phyloP scores from a whole-genome alignment of 768 basidiomycete species.

The Serendipita sp. region DNA sequence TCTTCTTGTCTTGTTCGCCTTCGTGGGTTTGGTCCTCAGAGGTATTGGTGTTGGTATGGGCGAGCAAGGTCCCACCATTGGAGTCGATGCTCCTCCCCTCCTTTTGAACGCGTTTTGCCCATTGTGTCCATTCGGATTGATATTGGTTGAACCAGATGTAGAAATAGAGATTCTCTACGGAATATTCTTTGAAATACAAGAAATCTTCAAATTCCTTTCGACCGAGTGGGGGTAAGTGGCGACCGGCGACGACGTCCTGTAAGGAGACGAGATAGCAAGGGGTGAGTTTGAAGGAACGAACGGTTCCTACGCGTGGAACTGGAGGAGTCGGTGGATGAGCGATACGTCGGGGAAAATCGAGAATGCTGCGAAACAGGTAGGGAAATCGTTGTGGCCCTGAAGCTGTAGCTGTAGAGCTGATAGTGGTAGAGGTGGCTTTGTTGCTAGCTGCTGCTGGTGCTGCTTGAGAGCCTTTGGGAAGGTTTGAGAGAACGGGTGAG shows the following conservation, averaged over 20 bases:
- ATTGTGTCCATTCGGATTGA: background rate
- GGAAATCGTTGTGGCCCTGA: background rate
- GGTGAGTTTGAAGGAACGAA: conserved; percentile 11
- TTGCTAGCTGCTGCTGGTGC: background rate
- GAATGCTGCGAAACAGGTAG: conserved; percentile 8
- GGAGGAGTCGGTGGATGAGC: conserved; percentile 7
- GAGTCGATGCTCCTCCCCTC: no score
- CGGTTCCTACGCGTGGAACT: conserved; percentile 12
- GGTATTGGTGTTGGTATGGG: background rate
- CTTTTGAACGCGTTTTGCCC: background rate
- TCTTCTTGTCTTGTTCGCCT: no score
- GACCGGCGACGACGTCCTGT: conserved; percentile 59
- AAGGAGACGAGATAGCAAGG: conserved; percentile 20
- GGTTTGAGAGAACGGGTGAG: background rate
- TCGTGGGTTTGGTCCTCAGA: no score
- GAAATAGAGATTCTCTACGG: conserved; percentile 55
- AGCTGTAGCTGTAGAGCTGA: background rate
- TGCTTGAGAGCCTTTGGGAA: background rate
- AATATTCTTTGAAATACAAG: conserved; percentile 59
- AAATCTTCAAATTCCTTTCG: conserved; percentile 67
- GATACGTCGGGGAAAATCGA: conserved; percentile 8
- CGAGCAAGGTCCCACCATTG: background rate
- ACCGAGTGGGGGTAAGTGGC: conserved; percentile 66
- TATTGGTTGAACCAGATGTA: background rate
- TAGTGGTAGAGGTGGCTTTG: background rate